Evolutionary conservation across 495 filamentous ascomycete species (phyloP), one percentile per base, ranked within the genome.

Genomic region (Aspergillus incahuasiensis): DNA sequence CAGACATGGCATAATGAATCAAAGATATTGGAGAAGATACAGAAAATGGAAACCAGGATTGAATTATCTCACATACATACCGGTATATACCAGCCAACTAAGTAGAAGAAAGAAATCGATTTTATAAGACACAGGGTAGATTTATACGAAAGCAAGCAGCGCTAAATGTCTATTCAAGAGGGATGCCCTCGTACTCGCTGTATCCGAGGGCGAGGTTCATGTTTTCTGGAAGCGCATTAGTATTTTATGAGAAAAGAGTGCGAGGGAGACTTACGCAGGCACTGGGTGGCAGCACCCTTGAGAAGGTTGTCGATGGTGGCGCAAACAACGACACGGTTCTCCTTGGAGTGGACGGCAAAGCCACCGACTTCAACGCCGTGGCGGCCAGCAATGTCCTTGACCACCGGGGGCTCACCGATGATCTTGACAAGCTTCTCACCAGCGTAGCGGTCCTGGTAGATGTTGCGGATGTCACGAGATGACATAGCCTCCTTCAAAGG

Each of bases 241-340:
- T 22, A 28, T 21, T 19, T 11, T 50, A 13, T 47, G 20, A 46
- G 11, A 46, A 15, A 4, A 28, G 16, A 15, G 4, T 19, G 16
- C 1, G 28, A 25, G 13, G 30, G n/a, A 30, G 21, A 84, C 87
- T 80, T 80, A 91, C 88, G 91, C 66, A 96, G 72, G 74, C 91
- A 96, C 74, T 97, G 94, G 46, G 94, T 98, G 6, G 91, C 91
- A 38, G 94, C 94, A 38, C 94, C 94, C 83, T 98, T 98, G 52
- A 96, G 79, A 57, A 97, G 75, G 74, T 98, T 97, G 70, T 98
- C 94, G 61, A 98, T 97, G n/a, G 92, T 96, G 19, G 88, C 92
- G 68, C 91, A 95, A 48, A 98, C 84, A 48, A 98, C 94, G 0
- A 92, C 94, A 32, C 94, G 80, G 78, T 90, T 92, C 44, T 92